Evolutionary conservation across 2,329 filamentous ascomycete species (phyloP), one percentile per base, ranked within the genome.

Genomic region (Macrophomina phaseolina): DNA sequence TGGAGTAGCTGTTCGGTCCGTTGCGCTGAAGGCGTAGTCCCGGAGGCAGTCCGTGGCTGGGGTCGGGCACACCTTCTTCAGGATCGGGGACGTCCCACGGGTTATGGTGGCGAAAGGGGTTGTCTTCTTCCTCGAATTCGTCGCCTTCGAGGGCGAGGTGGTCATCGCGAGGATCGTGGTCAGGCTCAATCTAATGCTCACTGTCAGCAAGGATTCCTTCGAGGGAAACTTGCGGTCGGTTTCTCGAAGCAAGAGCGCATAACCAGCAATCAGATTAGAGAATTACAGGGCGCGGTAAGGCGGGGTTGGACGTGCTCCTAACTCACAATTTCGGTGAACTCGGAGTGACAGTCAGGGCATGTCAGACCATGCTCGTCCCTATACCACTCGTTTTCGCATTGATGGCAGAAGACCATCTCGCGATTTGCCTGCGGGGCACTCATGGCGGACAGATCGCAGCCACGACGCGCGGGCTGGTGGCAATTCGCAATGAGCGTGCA

Each of bases 351-450:
- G n/a, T 81, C 78, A 16, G 93, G 93, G 75, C 95, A 99, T 16
- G 81, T 81, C 69, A 97, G 80, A 32, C 85, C 89, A 70, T 86
- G 83, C 69, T 91, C 86, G 68, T 92, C 87, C 68, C 87, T 84
- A 74, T 90, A 92, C 93, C 93, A 98, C 77, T 97, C 90, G 69
- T 91, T 81, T 63, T 85, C 78, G 81, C 95, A 98, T 68, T 85
- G 81, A 79, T 98, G 93, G 79, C 95, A 99, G 78, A 86, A 96
- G 65, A 97, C 90, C 70, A 94, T 87, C 75, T 97, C 91, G 69
- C 53, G 49, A 51, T 63, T 52, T 23, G 40, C 28, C 56, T 60
- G 56, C 14, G 56, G 56, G 40, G 56, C 48, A 32, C 56, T 60
- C 56, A 60, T 60, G 40, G 56, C 38, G 56, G 30, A 23, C 23